Base-by-base conservation (phyloP, 2,329 filamentous ascomycete genomes). In the Cryoendolithus antarcticus region DNA sequence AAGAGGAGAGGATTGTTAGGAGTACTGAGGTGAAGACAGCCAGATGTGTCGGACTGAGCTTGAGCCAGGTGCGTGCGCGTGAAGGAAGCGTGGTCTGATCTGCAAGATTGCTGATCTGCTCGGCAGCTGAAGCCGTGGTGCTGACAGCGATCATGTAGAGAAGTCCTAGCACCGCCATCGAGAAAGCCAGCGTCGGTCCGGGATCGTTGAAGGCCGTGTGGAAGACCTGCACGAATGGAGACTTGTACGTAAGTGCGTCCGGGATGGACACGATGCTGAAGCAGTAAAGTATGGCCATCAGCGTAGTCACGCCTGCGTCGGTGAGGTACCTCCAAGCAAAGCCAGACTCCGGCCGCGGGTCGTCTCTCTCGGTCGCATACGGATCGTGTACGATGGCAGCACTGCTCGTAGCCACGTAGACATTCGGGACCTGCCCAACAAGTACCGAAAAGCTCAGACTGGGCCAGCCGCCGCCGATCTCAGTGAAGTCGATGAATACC, bases 401-500 rank as follows among this genome's bases (percentile, higher is more conserved):
- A 6, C 47, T 51, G 2, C 52, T 53, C 3, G 55, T 30, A 31
- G 38, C 34, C 9, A 37, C 35, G 12, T 37, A 53, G 7, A 58
- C 43, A 3, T 49, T 44, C 5, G 46, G 47, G 6, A 58, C 43
- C 31, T 58, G 54, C 6, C 55, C 56, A 13, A 59, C 52, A 47
- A 59, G 50, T 3, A 53, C 27, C 6, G 53, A 47, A 2, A 55
- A 39, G 4, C 53, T 54, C 10, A 43, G 52, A 5, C 41, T 48
- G 6, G 50, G 42, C 63, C 62, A 67, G 1, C 60, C 58, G 1
- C 61, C 63, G 7, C 7, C 21, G 4, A 15, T 29, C 2, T 41
- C 21, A 4, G 34, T 36, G 6, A 41, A 41, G 2, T 41, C 21
- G 2, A 30, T 10, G 9, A 41, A 33, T 2, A 46, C 44, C 10